Conservation (phyloP, 306 rosid genomes). For the Vachellia collinsii region DNA sequence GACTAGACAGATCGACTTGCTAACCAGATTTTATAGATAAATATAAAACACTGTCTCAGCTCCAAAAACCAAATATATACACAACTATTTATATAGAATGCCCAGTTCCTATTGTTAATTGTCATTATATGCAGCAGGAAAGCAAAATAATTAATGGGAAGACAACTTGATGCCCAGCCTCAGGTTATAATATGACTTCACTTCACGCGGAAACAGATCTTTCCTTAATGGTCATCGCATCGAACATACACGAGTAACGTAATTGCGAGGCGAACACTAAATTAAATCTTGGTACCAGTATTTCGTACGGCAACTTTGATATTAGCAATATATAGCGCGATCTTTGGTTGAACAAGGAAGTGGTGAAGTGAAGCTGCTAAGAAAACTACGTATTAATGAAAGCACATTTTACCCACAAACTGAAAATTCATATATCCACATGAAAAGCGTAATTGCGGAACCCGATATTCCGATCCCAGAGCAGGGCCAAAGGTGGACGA, state of each 20-base stretch:
- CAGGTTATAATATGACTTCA: not conserved
- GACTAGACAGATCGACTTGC: not conserved
- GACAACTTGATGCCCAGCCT: not conserved
- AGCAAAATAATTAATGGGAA: not conserved
- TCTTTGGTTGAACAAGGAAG: not conserved
- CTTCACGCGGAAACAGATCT: not conserved
- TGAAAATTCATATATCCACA: conserved; percentile 22
- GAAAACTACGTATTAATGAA: not conserved
- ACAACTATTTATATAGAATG: no score
- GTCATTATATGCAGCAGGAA: not conserved
- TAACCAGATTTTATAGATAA: not conserved
- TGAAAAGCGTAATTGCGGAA: not conserved
- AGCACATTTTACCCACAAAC: not conserved
- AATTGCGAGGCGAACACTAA: not conserved
- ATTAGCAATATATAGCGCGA: not conserved
- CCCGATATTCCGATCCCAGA: not conserved
- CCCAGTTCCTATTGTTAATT: not conserved
- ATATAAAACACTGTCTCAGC: not conserved
- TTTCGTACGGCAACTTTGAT: not conserved
- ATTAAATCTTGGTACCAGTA: not conserved
- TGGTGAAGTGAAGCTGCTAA: not conserved
- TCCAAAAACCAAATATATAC: not conserved
- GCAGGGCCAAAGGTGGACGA: not conserved
- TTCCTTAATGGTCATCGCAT: not conserved
- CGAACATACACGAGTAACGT: not conserved